Conservation (phyloP, 1,284 basidiomycete genomes). For the Melampsora americana region DNA sequence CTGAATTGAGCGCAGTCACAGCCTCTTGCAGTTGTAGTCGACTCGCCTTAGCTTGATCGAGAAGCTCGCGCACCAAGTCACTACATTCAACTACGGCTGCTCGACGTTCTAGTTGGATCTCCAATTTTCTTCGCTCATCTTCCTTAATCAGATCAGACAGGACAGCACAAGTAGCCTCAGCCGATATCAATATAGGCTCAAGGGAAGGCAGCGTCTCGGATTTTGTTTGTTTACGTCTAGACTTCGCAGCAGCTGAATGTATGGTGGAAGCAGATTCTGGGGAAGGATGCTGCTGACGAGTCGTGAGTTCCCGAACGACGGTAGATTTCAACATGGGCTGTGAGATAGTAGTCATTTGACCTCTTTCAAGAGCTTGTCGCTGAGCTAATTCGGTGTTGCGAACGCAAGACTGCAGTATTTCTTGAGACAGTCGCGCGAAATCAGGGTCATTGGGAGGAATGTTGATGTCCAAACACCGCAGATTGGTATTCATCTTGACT, state of each 20-base stretch:
- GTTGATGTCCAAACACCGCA: conserved; percentile 89
- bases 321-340: conserved; percentile 57
- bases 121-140: conserved; percentile 61
- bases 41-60: conserved; percentile 52
- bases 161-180: conserved; percentile 51
- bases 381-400: conserved; percentile 73
- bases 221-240: neutral
- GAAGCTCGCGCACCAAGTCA: conserved; percentile 64
- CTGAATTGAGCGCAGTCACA: conserved; percentile 6
- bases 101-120: conserved; percentile 65
- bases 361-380: conserved; percentile 47
- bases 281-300: conserved; percentile 54
- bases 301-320: conserved; percentile 56
- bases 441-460: conserved; percentile 84
- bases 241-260: neutral
- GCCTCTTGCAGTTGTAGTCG: conserved; percentile 51
- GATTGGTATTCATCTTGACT: conserved; percentile 72
- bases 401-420: conserved; percentile 64
- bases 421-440: conserved; percentile 64
- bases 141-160: conserved; percentile 54
- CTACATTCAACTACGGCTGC: conserved; percentile 66
- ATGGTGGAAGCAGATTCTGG: conserved; percentile 47
- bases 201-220: neutral
- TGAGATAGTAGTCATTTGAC: conserved; percentile 55
- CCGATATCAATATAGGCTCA: conserved; percentile 39